These are phyloP conservation scores for Pyrenochaeta sp. DNA, from an alignment of 2,329 filamentous ascomycete genomes.

Conservation along the genomic window DNA sequence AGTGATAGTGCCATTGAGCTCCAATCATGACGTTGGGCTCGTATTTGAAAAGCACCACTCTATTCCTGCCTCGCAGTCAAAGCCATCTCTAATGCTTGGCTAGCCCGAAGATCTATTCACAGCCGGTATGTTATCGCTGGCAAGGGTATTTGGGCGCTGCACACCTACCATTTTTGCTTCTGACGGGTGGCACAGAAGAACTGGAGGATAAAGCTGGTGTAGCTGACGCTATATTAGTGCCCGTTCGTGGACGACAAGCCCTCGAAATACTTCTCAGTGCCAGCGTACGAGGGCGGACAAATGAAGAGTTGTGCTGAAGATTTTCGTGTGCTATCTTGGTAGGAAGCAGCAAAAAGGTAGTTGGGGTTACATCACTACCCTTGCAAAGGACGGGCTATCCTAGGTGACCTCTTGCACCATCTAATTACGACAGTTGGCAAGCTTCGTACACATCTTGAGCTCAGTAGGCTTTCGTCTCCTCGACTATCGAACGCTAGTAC, in stretches of 20 bases:
- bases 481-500: not conserved
- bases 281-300: not conserved
- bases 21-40: not conserved
- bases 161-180: not conserved
- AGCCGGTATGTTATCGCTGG: not conserved
- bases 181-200: not conserved
- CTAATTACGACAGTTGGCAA: not conserved
- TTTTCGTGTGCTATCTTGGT: not conserved
- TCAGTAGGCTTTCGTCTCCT: not conserved
- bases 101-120: not conserved
- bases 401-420: not conserved
- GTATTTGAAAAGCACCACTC: not conserved
- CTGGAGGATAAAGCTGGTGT: not conserved
- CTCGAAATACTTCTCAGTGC: not conserved
- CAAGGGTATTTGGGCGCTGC: not conserved
- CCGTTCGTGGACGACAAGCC: not conserved
- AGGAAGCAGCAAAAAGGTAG: not conserved
- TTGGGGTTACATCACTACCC: not conserved
- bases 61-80: not conserved
- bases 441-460: not conserved
- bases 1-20: not conserved
- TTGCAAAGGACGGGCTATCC: not conserved
- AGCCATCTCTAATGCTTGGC: too few species aligned
- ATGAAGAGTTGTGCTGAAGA: not conserved
- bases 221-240: not conserved